Base-by-base conservation (phyloP, 352 stramenopile species). In the Phytophthora pinifolia region DNA sequence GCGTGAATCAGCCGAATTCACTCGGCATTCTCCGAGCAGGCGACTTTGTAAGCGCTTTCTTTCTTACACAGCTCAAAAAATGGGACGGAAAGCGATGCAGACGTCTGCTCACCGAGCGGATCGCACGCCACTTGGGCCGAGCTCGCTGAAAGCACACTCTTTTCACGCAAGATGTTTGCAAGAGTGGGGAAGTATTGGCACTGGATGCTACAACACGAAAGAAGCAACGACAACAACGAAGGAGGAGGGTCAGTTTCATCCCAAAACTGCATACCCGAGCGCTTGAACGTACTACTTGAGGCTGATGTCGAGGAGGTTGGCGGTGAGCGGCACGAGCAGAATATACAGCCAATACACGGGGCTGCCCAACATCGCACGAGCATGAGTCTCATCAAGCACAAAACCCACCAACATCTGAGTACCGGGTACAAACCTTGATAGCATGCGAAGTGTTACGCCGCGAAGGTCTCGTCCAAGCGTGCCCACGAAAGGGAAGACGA, bases 271-370 rank as follows among this genome's bases (percentile, higher is more conserved):
- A 4, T 15, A 53, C 8, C 27, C 9, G 10, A 18, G 12, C 42
- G n/a, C 29, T 36, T n/a, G 36, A 32, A 66, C 70, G 51, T 76
- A 92, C 82, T 86, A 89, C 54, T 85, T 87, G 45, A 81, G 27
- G 34, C 62, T 69, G 39, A 92, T 75, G 51, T 92, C 79, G 33
- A 76, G 35, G 9, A 82, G 45, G 37, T 89, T 88, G 44, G 72
- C 54, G 5, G 79, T 81, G 46, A 86, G 62, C 13, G 82, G 82
- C 13, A 89, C 59, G 22, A 89, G 62, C 33, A 89, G 46, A 18
- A 89, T 71, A 51, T 79, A 74, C 39, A 85, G 48, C 81, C 81
- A 92, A 66, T 83, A 92, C 18, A 83, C 61, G 8, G 71, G 76
- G 25, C 76, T 89, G 46, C 7, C 22, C 22, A 27, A 4, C 22